These are phyloP conservation scores for Xenoacremonium recifei DNA, from an alignment of 2,329 filamentous ascomycete species.

Conservation along the genomic window DNA sequence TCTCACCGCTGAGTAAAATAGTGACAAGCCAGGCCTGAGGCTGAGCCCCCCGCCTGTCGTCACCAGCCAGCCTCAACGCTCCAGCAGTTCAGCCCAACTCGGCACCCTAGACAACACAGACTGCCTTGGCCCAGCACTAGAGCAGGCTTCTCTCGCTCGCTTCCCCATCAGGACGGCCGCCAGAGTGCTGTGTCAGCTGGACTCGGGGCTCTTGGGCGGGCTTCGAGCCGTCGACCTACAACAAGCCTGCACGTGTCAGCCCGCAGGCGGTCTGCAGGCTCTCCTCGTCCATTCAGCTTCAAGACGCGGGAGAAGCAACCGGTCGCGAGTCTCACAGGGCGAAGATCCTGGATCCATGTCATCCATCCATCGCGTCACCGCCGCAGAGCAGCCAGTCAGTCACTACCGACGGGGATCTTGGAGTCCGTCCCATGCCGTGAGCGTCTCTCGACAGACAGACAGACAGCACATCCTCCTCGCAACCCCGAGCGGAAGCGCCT, in stretches of 20 bases:
- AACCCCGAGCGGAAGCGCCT: too few relatives aligned
- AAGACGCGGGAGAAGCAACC: not conserved
- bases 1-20: not conserved
- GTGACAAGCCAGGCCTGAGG: too few relatives aligned
- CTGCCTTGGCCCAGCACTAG: not conserved
- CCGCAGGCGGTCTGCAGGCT: slow-evolving; percentile 18
- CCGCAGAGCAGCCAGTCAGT: not conserved
- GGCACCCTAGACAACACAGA: too few relatives aligned
- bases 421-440: too few relatives aligned
- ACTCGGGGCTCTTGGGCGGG: too few relatives aligned
- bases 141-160: not conserved
- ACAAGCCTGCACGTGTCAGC: slow-evolving; percentile 33
- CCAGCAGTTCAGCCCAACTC: too few relatives aligned
- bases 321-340: not conserved
- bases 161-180: not conserved
- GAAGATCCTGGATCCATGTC: not conserved
- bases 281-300: not conserved
- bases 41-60: not conserved
- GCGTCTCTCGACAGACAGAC: too few relatives aligned
- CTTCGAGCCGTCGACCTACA: slow-evolving; percentile 10
- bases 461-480: too few relatives aligned
- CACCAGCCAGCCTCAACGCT: not conserved
- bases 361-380: not conserved
- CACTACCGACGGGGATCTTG: too few relatives aligned
- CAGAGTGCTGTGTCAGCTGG: too few relatives aligned